Base-by-base conservation (phyloP, 2,329 filamentous ascomycete genomes). In the Ophiostoma ulmi region DNA sequence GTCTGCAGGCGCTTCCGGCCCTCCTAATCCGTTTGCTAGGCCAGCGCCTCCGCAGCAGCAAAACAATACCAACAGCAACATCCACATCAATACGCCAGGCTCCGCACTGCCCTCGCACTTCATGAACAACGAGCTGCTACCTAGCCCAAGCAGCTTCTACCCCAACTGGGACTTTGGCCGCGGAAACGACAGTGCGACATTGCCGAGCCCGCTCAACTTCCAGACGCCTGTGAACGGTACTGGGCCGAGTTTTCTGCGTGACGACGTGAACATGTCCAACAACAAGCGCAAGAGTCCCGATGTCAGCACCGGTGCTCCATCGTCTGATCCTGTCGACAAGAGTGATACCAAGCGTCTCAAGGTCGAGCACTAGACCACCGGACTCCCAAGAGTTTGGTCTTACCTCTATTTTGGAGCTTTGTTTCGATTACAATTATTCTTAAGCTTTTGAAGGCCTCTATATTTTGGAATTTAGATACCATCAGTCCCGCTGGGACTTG, bases 11-110 rank as follows among this genome's bases (percentile, higher is more conserved):
- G 94, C 95, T 10, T 91, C 90, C 52, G 95, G 95, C 0, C 95
- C 95, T 17, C 93, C 93, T 1, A 99, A 99, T 78, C 95, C 95
- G 0, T 99, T 98, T 79, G 95, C 95, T 8, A 87, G 94, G 61
- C 95, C 94, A 0, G 87, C 90, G 36, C 93, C 91, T 5, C 92
- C 93, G 38, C 84, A 88, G 71, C 65, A 69, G 38, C 52, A 55
- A 10, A 68, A 58, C 55, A 64, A 44, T 66, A 72, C 31, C 66
- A 84, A 83, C 72, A 81, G 79, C 31, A 81, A 82, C 70, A 90
- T 87, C 79, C 80, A 80, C 73, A 86, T 88, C 65, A 89, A 95
- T 77, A 95, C 95, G 0, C 95, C 95, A 0, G 93, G 96, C n/a
- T 97, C 94, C 1, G 94, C 94, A 3, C 83, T 99, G 13, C 95